These are phyloP conservation scores for Aureobasidium leucospermi DNA, from an alignment of 2,329 filamentous ascomycete species.

Conservation along the genomic window DNA sequence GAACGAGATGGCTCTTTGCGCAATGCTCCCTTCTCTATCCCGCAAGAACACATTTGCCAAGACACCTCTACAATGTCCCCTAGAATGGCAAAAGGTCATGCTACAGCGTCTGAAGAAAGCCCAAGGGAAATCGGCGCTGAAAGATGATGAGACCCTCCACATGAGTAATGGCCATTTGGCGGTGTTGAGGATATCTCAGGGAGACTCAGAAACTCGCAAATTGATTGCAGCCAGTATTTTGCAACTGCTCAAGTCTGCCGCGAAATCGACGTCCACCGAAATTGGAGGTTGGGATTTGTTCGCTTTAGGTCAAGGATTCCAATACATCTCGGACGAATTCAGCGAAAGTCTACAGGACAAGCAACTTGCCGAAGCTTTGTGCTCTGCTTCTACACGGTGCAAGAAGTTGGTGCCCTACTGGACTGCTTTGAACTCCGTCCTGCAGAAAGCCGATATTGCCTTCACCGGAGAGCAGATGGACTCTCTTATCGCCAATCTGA, in stretches of 20 bases:
- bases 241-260: not conserved
- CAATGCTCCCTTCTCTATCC: constrained; percentile 57
- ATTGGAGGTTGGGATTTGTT: constrained; percentile 12
- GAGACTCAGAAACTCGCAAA: constrained; percentile 4
- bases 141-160: not conserved
- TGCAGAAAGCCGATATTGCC: not conserved
- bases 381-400: constrained; percentile 1
- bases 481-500: constrained; percentile 55
- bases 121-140: not conserved
- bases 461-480: constrained; percentile 48
- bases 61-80: constrained; percentile 35
- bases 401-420: constrained; percentile 14
- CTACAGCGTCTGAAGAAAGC: constrained; percentile 12
- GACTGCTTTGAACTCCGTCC: constrained; percentile 2
- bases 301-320: constrained; percentile 13
- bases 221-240: constrained; percentile 1
- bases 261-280: not conserved
- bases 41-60: constrained; percentile 45
- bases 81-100: constrained; percentile 57
- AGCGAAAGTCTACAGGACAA: constrained; percentile 4
- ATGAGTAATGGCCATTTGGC: constrained; percentile 12
- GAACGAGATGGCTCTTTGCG: constrained; percentile 62
- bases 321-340: constrained; percentile 11
- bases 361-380: constrained; percentile 4
- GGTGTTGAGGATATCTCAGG: constrained; percentile 7